A percentile compares a stretch with the other conserved stretches of the same genome.
phyloP scores from a whole-genome alignment of 2,329 filamentous ascomycete species.

The Ophiognomonia clavigignenti-juglandacearum region DNA sequence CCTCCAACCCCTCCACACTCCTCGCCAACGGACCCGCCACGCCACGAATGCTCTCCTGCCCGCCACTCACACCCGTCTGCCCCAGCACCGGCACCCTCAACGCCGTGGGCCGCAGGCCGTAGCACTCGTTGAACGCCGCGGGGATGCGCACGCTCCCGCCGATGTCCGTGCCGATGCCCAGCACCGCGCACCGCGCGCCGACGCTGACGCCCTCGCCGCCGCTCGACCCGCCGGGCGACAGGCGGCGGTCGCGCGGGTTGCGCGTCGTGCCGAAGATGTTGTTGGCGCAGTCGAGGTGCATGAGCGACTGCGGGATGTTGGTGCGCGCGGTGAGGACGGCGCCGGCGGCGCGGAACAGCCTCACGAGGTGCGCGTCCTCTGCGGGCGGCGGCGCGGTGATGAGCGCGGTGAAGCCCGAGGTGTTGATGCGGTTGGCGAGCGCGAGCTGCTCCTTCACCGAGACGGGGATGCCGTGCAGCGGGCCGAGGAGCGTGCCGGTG shows the following conservation, averaged over 20 bases:
- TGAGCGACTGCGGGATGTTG: constrained; percentile 35
- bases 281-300: constrained; percentile 30
- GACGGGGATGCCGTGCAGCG: constrained; percentile 33
- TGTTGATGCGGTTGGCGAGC: constrained; percentile 18
- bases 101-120: constrained; percentile 15
- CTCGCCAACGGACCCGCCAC: constrained; percentile 12
- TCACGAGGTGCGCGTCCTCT: neutral
- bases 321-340: constrained; percentile 38
- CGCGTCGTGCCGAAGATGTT: constrained; percentile 34
- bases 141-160: constrained; percentile 13
- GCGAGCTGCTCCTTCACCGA: constrained; percentile 21
- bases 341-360: constrained; percentile 29
- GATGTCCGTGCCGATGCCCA: constrained; percentile 23
- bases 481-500: constrained; percentile 40
- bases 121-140: constrained; percentile 14
- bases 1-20: constrained; percentile 9
- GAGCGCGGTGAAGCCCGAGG: no score
- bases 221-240: constrained; percentile 36
- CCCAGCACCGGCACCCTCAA: constrained; percentile 1
- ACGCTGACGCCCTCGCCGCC: constrained; percentile 37
- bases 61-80: neutral
- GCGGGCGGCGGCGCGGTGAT: no score
- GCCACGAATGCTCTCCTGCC: constrained; percentile 6
- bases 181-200: constrained; percentile 31
- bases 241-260: constrained; percentile 34